Percentiles rank a stretch among this genome's conserved stretches.
These are phyloP conservation scores for Trametes cinnabarina DNA, from an alignment of 768 basidiomycete genomes.

Conservation along the genomic window DNA sequence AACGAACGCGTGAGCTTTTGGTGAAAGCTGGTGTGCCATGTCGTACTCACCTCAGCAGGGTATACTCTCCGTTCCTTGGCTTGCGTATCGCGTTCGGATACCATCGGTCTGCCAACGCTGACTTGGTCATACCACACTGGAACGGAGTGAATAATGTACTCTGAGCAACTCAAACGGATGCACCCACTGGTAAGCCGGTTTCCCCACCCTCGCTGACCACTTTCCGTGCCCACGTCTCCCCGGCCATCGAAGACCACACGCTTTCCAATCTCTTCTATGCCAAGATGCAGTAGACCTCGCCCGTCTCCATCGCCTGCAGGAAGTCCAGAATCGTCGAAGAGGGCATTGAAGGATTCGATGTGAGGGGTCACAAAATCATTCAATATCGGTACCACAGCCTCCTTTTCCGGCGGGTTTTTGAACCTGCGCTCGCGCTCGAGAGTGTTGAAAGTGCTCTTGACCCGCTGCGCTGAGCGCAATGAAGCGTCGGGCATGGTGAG, in stretches of 20 bases:
- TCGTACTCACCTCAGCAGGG: conserved; percentile 78
- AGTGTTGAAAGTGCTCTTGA: conserved; percentile 71
- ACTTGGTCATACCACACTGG: conserved; percentile 93
- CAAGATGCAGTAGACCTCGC: conserved; percentile 73
- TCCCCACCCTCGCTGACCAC: conserved; percentile 62
- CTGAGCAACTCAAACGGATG: too few species aligned
- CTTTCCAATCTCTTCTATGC: conserved; percentile 79
- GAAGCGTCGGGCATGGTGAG: conserved; percentile 52
- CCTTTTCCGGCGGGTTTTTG: conserved; percentile 66
- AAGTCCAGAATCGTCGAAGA: conserved; percentile 91
- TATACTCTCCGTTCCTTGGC: conserved; percentile 77
- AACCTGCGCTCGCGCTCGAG: conserved; percentile 77
- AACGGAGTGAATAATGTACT: not conserved
- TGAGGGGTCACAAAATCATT: conserved; percentile 94
- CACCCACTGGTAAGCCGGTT: conserved; percentile 82
- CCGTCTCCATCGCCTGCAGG: conserved; percentile 73
- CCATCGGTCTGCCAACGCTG: conserved; percentile 80
- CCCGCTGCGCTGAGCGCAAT: conserved; percentile 30
- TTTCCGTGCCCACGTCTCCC: conserved; percentile 50
- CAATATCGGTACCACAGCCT: conserved; percentile 72
- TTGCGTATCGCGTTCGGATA: conserved; percentile 76
- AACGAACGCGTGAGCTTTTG: not conserved
- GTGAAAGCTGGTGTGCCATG: not conserved
- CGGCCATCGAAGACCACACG: conserved; percentile 91
- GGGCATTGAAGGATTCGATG: conserved; percentile 93